These are phyloP conservation scores for Flagelloscypha sp. DNA, from an alignment of 768 basidiomycete genomes.

Conservation along the genomic window DNA sequence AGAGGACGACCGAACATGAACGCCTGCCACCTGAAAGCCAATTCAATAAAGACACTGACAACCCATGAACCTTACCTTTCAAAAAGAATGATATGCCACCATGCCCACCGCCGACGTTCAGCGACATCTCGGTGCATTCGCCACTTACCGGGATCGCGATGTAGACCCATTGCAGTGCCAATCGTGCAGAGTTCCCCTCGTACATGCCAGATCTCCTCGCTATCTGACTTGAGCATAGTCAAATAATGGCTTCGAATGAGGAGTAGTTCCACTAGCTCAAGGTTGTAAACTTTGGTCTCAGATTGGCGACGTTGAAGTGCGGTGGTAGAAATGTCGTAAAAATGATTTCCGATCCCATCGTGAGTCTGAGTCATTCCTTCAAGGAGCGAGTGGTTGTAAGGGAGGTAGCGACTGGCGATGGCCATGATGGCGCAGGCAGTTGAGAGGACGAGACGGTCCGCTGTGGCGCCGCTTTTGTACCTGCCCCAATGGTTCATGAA, in stretches of 20 bases:
- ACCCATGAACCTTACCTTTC: constrained; percentile 52
- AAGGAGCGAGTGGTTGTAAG: constrained; percentile 53
- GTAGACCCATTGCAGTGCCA: constrained; percentile 75
- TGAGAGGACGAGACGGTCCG: constrained; percentile 62
- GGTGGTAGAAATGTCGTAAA: constrained; percentile 59
- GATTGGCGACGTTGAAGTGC: constrained; percentile 55
- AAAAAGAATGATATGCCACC: constrained; percentile 82
- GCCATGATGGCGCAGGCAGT: constrained; percentile 72
- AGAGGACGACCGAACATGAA: constrained; percentile 81
- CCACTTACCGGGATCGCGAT: constrained; percentile 79
- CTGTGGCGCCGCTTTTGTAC: constrained; percentile 58
- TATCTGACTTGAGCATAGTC: constrained; percentile 63
- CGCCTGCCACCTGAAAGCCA: constrained; percentile 63
- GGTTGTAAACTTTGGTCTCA: constrained; percentile 50
- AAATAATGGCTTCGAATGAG: constrained; percentile 67
- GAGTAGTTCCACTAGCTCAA: constrained; percentile 71
- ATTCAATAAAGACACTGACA: constrained; percentile 7
- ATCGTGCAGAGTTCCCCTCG: constrained; percentile 67
- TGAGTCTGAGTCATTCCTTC: constrained; percentile 41
- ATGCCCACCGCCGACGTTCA: constrained; percentile 79
- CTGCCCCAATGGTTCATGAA: constrained; percentile 63
- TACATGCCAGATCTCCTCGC: constrained; percentile 75
- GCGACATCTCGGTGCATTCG: constrained; percentile 60
- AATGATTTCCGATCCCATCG: constrained; percentile 56
- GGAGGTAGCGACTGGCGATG: constrained; percentile 64